Conservation (phyloP, 1,284 basidiomycete species). For the Pseudozyma pruni region DNA sequence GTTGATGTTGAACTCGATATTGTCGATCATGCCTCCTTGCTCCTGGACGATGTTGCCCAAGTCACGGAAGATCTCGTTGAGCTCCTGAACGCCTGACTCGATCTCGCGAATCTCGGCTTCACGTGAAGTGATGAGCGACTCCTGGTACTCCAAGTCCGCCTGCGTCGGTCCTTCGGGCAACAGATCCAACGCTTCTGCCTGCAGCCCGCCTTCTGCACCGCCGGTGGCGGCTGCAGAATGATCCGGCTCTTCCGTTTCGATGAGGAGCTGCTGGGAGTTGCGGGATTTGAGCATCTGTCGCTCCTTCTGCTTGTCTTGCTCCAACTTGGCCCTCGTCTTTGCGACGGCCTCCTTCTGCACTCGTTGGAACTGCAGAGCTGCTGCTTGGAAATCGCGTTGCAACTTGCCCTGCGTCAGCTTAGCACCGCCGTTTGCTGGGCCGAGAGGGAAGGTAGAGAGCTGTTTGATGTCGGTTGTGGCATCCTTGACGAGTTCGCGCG, state of each 20-base stretch:
- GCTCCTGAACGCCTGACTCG: slow-evolving; percentile 94
- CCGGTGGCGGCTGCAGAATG: background rate
- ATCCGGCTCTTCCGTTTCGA: slow-evolving; percentile 31
- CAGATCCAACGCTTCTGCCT: slow-evolving; percentile 20
- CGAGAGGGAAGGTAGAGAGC: slow-evolving; percentile 48
- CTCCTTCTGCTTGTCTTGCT: slow-evolving; percentile 79
- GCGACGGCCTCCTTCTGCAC: slow-evolving; percentile 91
- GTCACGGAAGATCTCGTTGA: slow-evolving; percentile 97
- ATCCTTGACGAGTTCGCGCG: slow-evolving; percentile 91
- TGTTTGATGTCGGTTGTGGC: slow-evolving; percentile 91
- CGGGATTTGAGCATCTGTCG: slow-evolving; percentile 74
- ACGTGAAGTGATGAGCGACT: slow-evolving; percentile 92
- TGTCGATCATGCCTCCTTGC: slow-evolving; percentile 95
- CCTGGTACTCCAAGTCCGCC: slow-evolving; percentile 94
- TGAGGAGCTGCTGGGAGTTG: slow-evolving; percentile 62
- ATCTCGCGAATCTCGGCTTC: slow-evolving; percentile 96
- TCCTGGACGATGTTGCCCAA: slow-evolving; percentile 92
- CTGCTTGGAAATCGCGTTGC: slow-evolving; percentile 89
- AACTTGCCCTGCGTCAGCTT: slow-evolving; percentile 79
- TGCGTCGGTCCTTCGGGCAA: slow-evolving; percentile 69
- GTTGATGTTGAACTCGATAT: slow-evolving; percentile 94
- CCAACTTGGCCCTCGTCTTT: slow-evolving; percentile 81
- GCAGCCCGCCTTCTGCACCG: slow-evolving; percentile 2
- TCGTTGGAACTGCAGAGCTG: slow-evolving; percentile 87
- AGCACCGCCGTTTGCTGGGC: slow-evolving; percentile 24